These are phyloP conservation scores for Elymus sibiricus DNA, from an alignment of 176 grass and related monocot species.

Conservation along the genomic window DNA sequence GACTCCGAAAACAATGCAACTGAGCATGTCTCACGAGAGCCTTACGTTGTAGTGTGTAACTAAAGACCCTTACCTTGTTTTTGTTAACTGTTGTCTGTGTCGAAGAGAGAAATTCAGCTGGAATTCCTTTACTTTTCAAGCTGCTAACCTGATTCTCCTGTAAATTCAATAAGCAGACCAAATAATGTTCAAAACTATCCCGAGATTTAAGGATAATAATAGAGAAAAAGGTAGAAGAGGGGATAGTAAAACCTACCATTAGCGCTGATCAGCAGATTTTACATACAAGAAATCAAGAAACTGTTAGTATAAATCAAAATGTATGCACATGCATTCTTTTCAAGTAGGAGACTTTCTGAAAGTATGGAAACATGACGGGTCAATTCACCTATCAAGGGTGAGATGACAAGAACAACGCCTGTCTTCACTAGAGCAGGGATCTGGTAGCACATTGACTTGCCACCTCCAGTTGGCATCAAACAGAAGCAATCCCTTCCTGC, in stretches of 20 bases:
- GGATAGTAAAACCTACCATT: slow-evolving; percentile 59
- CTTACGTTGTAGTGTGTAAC: neutral
- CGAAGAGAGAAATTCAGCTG: slow-evolving; percentile 93
- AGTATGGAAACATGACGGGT: neutral
- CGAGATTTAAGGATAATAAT: slow-evolving; percentile 11
- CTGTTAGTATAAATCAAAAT: slow-evolving; percentile 31
- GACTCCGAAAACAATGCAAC: neutral
- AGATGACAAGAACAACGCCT: slow-evolving; percentile 94
- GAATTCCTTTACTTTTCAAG: slow-evolving; percentile 88
- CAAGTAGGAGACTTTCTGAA: slow-evolving; percentile 7
- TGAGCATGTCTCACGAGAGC: neutral
- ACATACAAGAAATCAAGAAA: slow-evolving; percentile 38
- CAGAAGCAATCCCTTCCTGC: slow-evolving; percentile 96
- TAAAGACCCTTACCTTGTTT: slow-evolving; percentile 48
- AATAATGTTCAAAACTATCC: slow-evolving; percentile 26
- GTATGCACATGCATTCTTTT: slow-evolving; percentile 11
- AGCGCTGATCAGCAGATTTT: slow-evolving; percentile 62
- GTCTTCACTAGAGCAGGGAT: slow-evolving; percentile 84
- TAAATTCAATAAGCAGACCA: slow-evolving; percentile 23
- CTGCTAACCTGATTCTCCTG: slow-evolving; percentile 91
- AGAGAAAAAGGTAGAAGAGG: slow-evolving; percentile 5
- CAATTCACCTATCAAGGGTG: slow-evolving; percentile 89
- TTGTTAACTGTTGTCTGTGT: slow-evolving; percentile 64
- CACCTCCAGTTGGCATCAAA: slow-evolving; percentile 98
- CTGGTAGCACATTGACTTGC: slow-evolving; percentile 97